Percentiles rank a stretch among this genome's conserved stretches.
These are phyloP conservation scores for Cyclotella kingstonii DNA, from an alignment of 108 stramenopile species.

Conservation along the genomic window DNA sequence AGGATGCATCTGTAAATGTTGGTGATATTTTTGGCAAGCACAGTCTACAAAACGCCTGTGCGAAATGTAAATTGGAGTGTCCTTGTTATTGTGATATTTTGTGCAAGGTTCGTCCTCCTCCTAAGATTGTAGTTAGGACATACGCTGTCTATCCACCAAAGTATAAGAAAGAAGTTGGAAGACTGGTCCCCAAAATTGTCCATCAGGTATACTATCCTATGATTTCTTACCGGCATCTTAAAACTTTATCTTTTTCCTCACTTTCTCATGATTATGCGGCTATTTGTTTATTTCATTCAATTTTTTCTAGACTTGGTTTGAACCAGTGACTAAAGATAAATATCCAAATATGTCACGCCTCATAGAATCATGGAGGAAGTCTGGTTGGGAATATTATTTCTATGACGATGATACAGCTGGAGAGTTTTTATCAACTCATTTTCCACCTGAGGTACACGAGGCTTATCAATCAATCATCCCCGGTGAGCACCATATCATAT, in stretches of 20 bases:
- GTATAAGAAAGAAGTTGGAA: slow-evolving; percentile 59
- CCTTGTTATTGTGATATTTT: slow-evolving; percentile 48
- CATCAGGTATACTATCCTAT: slow-evolving; percentile 70
- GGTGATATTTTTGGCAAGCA: background rate
- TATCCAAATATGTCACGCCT: slow-evolving; percentile 72
- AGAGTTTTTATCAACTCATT: slow-evolving; percentile 61
- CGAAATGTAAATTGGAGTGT: slow-evolving; percentile 37
- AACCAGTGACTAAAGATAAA: slow-evolving; percentile 25
- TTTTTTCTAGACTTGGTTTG: slow-evolving; percentile 28
- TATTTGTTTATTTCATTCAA: background rate
- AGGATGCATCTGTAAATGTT: background rate
- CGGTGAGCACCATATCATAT: slow-evolving; percentile 24
- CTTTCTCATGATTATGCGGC: too few species aligned
- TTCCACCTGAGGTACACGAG: slow-evolving; percentile 67
- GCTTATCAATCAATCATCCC: slow-evolving; percentile 72
- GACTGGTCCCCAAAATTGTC: slow-evolving; percentile 74
- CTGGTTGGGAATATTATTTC: slow-evolving; percentile 79
- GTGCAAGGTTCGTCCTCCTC: slow-evolving; percentile 48
- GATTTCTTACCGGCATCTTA: too few species aligned
- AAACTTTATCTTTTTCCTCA: too few species aligned
- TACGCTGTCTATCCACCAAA: slow-evolving; percentile 43
- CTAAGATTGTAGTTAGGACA: slow-evolving; percentile 27
- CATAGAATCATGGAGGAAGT: slow-evolving; percentile 67
- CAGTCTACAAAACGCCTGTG: slow-evolving; percentile 24
- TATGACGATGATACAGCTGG: slow-evolving; percentile 61